Conservation (phyloP, 169 alveolate genomes). For the Babesia sp. region DNA sequence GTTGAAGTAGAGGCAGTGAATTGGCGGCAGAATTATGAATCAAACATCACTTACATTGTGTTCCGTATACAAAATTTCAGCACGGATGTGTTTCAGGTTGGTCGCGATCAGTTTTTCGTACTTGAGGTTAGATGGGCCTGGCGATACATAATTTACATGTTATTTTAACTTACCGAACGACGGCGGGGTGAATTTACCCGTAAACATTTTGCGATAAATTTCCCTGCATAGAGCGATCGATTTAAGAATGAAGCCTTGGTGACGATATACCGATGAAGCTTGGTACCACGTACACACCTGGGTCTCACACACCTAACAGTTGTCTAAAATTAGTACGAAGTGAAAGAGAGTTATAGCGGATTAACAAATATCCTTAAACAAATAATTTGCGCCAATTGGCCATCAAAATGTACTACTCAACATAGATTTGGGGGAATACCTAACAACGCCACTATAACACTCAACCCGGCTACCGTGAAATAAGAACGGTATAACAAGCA, state of each 20-base stretch:
- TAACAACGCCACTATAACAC: too few species aligned
- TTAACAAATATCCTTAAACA: too few species aligned
- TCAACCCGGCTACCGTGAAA: too few species aligned
- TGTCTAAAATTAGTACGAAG: too few species aligned
- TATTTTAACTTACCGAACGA: conserved; percentile 36
- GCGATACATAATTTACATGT: not conserved
- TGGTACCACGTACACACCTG: conserved; percentile 46
- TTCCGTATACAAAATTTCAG: conserved; percentile 63
- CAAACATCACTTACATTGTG: conserved; percentile 43
- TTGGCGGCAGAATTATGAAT: not conserved
- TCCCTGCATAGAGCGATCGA: not conserved
- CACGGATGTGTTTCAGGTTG: conserved; percentile 60
- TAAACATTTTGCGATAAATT: conserved; percentile 30
- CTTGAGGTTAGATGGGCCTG: conserved; percentile 46
- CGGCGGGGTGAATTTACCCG: conserved; percentile 47
- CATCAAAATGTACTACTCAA: too few species aligned
- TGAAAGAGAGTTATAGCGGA: too few species aligned
- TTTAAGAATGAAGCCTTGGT: not conserved
- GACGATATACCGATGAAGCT: not conserved
- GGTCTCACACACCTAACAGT: not conserved
- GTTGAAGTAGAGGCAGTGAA: not conserved
- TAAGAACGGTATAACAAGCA: too few species aligned
- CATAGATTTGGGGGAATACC: too few species aligned
- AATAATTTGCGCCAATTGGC: too few species aligned
- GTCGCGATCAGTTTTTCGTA: conserved; percentile 60